Evolutionary conservation across 768 basidiomycete species (phyloP).

Genomic region (Saitozyma podzolica): DNA sequence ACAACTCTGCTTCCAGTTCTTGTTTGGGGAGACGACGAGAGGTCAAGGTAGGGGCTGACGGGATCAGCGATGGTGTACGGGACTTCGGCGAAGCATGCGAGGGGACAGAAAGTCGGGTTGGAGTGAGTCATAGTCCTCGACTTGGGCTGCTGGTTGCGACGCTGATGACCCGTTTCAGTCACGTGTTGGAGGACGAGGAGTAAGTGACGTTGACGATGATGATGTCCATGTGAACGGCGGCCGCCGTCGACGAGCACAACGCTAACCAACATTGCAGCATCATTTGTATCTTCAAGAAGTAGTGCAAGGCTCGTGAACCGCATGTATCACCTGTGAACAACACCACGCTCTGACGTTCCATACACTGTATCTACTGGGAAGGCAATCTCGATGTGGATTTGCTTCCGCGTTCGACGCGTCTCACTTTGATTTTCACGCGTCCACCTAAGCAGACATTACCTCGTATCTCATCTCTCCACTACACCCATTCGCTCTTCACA

Average conservation of each 20-base stretch:
- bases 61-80: constrained; percentile 75
- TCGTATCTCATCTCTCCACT: no score
- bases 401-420: no score
- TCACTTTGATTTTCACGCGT: no score
- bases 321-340: no score
- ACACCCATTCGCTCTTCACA: no score
- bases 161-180: constrained; percentile 18
- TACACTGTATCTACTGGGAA: no score
- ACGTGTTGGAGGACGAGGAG: constrained; percentile 52
- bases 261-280: constrained; percentile 24
- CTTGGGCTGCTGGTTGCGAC: neutral
- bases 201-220: constrained; percentile 16
- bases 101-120: constrained; percentile 75
- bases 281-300: constrained; percentile 52
- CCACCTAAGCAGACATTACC: no score
- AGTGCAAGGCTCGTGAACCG: neutral
- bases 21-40: neutral
- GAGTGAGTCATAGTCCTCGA: constrained; percentile 34
- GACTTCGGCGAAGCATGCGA: constrained; percentile 90
- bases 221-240: neutral
- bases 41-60: neutral
- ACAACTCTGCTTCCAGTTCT: constrained; percentile 2
- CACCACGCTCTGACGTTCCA: no score
- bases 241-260: neutral
- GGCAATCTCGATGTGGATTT: no score